Evolutionary conservation across 495 filamentous ascomycete genomes (phyloP), one percentile per base, ranked within the genome.

Genomic region (Lepidopterella palustris): DNA sequence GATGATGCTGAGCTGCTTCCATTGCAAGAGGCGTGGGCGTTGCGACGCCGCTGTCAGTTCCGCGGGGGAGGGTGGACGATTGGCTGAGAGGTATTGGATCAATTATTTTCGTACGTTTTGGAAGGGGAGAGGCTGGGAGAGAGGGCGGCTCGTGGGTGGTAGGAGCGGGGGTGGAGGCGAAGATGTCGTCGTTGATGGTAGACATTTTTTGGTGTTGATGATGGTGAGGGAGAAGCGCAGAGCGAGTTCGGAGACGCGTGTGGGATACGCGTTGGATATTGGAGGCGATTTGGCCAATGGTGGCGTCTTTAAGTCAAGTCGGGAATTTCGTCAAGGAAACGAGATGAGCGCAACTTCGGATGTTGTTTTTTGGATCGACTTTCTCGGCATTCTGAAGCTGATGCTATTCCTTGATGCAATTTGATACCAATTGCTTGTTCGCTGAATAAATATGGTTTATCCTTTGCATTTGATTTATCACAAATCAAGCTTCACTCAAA

Each of bases 41-140:
- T 31, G 67, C 58, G 48, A 64, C 39, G 35, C 64, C 64, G 48
- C 57, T 45, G 55, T 66, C 63, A 1, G 59, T 39, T 25, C 18
- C 39, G 20, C 60, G 50, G 26, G 54, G 61, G 18, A 60, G 59
- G 13, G 52, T 52, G 18, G 53, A 51, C 48, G 31, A 13, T 35
- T 6, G 24, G 40, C 20, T 32, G 59, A 55, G 31, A 15, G 49
- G 54, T 25, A 65, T 56, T 39, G 71, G 58, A 57, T 68, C 61
- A 63, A 67, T 65, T 63, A 67, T 71, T 67, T 85, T 85, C 27
- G 81, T 78, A 51, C 84, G 82, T 76, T 87, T 87, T n/a, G 84
- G 74, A 53, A 84, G 76, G 10, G 84, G 84, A 15, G 83, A 86
- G 63, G 77, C 69, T 52, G 83, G 81, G 52, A 83, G 75, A 45